Evolutionary conservation across 306 rosid species (phyloP).

Genomic region (Pyrus pyrifolia): DNA sequence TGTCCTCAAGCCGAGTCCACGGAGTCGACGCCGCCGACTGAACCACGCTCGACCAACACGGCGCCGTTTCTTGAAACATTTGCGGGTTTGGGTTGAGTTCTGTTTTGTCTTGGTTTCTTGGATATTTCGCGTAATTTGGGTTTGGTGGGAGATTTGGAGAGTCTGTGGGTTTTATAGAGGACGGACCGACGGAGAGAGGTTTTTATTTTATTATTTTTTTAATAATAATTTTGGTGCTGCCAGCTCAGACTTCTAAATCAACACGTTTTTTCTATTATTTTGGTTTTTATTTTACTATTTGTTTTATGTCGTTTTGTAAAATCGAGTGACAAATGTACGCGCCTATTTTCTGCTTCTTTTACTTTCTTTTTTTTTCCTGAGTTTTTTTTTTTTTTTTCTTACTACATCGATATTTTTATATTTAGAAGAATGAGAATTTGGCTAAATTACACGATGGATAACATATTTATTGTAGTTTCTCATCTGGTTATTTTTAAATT

Average conservation of each 20-base stretch:
- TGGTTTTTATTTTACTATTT: background rate
- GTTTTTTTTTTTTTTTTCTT: background rate
- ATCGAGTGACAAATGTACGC: background rate
- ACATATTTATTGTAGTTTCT: no score
- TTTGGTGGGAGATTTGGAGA: slow-evolving; percentile 36
- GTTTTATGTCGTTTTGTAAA: slow-evolving; percentile 4
- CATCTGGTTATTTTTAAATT: no score
- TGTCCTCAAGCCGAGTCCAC: slow-evolving; percentile 74
- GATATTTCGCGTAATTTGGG: slow-evolving; percentile 36
- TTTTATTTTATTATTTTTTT: no score
- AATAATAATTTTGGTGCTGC: background rate
- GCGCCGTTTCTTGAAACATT: slow-evolving; percentile 39
- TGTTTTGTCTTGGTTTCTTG: slow-evolving; percentile 22
- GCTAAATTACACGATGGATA: no score
- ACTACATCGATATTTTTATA: no score
- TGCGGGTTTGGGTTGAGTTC: background rate
- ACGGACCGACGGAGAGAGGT: background rate
- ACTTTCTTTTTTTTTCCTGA: no score
- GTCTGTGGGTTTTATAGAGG: slow-evolving; percentile 11
- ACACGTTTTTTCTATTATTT: slow-evolving; percentile 70
- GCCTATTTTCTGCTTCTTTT: background rate
- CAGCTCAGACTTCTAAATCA: slow-evolving; percentile 36
- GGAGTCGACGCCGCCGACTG: slow-evolving; percentile 16
- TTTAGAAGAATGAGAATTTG: no score
- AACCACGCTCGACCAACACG: slow-evolving; percentile 25